Base-by-base conservation (phyloP, 1,139 yeast genomes). In the Arxiozyma telluris region DNA sequence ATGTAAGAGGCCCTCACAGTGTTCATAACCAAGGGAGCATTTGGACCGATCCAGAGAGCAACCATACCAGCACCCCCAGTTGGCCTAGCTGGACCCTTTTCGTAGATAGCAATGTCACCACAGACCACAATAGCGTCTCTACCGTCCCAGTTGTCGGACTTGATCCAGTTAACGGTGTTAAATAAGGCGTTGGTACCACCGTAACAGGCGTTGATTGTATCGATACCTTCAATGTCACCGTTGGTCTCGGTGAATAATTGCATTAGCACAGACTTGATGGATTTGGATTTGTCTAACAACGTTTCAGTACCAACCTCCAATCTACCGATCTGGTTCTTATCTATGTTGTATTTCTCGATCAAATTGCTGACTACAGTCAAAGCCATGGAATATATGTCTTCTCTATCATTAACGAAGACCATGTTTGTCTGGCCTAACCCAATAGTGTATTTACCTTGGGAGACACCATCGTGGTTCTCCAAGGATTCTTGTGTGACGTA, bases 11-110 rank as follows among this genome's bases (percentile, higher is more conserved):
- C 98, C 75, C 95, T 88, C 57, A 83, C 80, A 53, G 85, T 74
- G 66, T 93, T 98, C 65, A 94, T 83, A 49, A 88, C 97, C 64
- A 94, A 80, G 62, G 98, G 98, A 47, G 98, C 98, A 69, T 94
- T 96, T 54, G 98, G 96, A 53, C 99, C 99, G 67, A 94, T 87
- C 71, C 87, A 82, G 70, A 94, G 67, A 51, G 99, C 99, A 57
- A 93, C 95, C 54, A 96, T 81, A 68, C 99, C 99, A 57, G 96
- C 98, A 75, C 99, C 99, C 71, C 99, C 99, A 56, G 98, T 93
- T 66, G 99, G 98, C 78, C 99, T 85, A 55, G 99, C 99, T 51
- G 95, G 86, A 71, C 98, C 98, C 75, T 91, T 82, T 64, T 93
- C 90, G 74, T 94, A 94, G 64, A 94, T 86, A 69, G 98, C 98